phyloP scores from a whole-genome alignment of 2,329 filamentous ascomycete species.

The Pseudocercospora eumusae region DNA sequence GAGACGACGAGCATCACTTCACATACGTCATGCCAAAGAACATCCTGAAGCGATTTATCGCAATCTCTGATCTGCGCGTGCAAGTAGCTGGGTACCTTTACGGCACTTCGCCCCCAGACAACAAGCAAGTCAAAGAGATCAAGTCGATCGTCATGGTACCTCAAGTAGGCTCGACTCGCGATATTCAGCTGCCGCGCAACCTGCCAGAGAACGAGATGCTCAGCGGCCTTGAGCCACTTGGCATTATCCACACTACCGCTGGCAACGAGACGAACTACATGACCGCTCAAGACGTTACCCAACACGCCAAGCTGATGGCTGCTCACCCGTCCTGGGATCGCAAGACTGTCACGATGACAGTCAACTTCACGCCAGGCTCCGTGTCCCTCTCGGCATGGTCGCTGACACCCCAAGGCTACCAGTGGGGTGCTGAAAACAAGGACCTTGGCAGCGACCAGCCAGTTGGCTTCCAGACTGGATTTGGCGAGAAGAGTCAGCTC shows the following conservation, averaged over 20 bases:
- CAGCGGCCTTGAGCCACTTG: conserved; percentile 81
- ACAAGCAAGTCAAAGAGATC: conserved; percentile 95
- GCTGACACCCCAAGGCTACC: conserved; percentile 86
- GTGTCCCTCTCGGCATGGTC: conserved; percentile 94
- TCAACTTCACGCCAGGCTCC: conserved; percentile 94
- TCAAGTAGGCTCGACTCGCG: conserved; percentile 89
- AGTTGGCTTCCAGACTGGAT: conserved; percentile 74
- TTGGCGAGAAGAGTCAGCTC: conserved; percentile 95
- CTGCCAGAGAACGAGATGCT: conserved; percentile 92
- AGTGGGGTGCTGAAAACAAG: conserved; percentile 96
- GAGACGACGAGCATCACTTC: conserved; percentile 81
- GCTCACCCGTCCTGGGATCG: conserved; percentile 78
- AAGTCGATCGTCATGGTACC: conserved; percentile 96
- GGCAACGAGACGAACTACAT: conserved; percentile 96
- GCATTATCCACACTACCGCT: conserved; percentile 91
- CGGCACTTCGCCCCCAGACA: conserved; percentile 86
- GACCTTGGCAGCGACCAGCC: conserved; percentile 91
- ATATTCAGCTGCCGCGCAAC: conserved; percentile 85
- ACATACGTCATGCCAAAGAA: conserved; percentile 99
- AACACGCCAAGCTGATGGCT: conserved; percentile 87
- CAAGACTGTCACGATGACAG: conserved; percentile 91
- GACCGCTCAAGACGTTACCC: conserved; percentile 91
- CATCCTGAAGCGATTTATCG: conserved; percentile 96
- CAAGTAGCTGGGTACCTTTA: conserved; percentile 97
- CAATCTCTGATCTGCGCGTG: conserved; percentile 90